phyloP scores from a whole-genome alignment of 306 rosid species.

The Canavalia ensiformis region DNA sequence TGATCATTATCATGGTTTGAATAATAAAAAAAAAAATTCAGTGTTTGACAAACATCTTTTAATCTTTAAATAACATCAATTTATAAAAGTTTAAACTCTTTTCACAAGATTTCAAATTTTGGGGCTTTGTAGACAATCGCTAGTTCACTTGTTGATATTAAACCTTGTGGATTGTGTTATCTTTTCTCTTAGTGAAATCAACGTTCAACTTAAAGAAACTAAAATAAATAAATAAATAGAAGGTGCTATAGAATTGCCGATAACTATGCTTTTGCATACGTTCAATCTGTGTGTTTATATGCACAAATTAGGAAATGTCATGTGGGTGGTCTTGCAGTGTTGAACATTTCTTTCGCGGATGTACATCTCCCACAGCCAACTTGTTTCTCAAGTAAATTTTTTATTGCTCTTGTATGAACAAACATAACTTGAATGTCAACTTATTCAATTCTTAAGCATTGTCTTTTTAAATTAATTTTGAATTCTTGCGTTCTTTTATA shows the following conservation, averaged over 20 bases:
- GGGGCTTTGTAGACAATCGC: too few relatives aligned
- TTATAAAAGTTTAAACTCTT: too few relatives aligned
- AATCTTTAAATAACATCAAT: too few relatives aligned
- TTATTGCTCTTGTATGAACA: neutral
- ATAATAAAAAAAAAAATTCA: too few relatives aligned
- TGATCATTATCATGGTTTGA: too few relatives aligned
- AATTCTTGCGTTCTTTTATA: neutral
- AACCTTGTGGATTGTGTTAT: too few relatives aligned
- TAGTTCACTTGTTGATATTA: too few relatives aligned
- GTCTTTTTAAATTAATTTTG: neutral
- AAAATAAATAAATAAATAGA: neutral
- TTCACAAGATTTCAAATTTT: too few relatives aligned
- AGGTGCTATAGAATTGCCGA: constrained; percentile 21
- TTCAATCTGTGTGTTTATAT: constrained; percentile 7
- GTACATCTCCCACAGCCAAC: constrained; percentile 20
- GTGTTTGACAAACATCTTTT: too few relatives aligned
- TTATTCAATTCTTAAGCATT: neutral
- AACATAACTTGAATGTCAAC: neutral
- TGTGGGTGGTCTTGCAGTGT: neutral
- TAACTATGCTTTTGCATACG: constrained; percentile 34
- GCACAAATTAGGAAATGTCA: constrained; percentile 6
- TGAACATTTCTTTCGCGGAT: constrained; percentile 15
- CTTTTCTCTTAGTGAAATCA: too few relatives aligned
- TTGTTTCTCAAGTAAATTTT: constrained; percentile 34
- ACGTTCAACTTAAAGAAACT: too few relatives aligned